Evolutionary conservation across 768 basidiomycete genomes (phyloP), one percentile per base, ranked within the genome.

Genomic region (Rhodosporidiobolus sp.): DNA sequence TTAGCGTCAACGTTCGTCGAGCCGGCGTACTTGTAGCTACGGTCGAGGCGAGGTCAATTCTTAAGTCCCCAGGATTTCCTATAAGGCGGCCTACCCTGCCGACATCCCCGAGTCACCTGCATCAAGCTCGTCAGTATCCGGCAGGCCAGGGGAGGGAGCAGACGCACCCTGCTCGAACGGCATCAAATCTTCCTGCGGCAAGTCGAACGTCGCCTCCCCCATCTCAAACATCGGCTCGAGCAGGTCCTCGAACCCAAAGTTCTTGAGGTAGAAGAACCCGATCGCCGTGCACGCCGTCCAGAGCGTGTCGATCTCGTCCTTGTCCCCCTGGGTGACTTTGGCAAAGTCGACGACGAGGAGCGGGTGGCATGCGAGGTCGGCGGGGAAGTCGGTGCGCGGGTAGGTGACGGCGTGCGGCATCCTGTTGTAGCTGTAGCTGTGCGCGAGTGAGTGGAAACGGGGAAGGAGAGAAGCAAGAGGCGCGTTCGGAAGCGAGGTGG

Each of bases 211-310:
- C 64, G 85, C 85, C 17, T 82, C 83, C 14, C 86, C 86, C 78
- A 87, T 83, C 5, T 84, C 83, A 70, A 88, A 88, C 85, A 88
- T 87, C 0, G 78, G 80, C 43, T 85, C 84, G 4, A 82, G 83
- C 5, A 88, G 26, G 26, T 73, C 61, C 30, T 55, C 55, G 49
- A 67, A 46, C 1, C 52, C 53, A 28, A 52, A 26, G 48, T 60
- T 55, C 58, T 70, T 65, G 17, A 65, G 60, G 86, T 88, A 88
- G 86, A 87, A 89, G 78, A 89, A 88, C 4, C 87, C 87, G 2
- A 88, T 82, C 55, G 84, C 82, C 0, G 85, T 87, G 14, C 84
- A 86, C 2, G 87, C 87, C 58, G 84, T 80, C 85, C 86, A 88
- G 3, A 89, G 83, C 60, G 80, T 82, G 48, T 85, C 82, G 14